A percentile compares a stretch with the other conserved stretches of the same genome.
phyloP scores from a whole-genome alignment of 257 asterid species.

The Ocimum tenuiflorum region DNA sequence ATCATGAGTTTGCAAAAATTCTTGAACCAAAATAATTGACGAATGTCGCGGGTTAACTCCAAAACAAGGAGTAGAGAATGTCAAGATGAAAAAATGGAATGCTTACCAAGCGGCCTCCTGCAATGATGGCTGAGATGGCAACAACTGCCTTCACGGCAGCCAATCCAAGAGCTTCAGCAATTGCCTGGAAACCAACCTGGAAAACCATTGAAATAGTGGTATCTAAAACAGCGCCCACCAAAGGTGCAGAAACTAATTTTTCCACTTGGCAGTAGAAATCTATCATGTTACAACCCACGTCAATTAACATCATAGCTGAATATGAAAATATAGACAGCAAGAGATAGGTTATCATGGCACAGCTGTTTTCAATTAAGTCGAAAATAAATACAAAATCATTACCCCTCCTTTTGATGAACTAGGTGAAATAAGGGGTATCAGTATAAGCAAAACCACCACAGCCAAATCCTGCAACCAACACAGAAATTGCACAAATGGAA shows the following conservation, averaged over 20 bases:
- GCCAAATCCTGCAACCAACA: conserved; percentile 73
- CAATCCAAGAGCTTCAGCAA: conserved; percentile 97
- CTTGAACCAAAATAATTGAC: conserved; percentile 1
- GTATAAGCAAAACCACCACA: conserved; percentile 96
- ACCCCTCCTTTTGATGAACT: conserved; percentile 99
- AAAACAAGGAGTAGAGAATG: no score
- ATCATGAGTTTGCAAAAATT: neutral
- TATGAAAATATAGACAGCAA: conserved; percentile 7
- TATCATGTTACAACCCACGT: conserved; percentile 10
- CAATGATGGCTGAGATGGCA: conserved; percentile 95
- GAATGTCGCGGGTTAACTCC: conserved; percentile 12
- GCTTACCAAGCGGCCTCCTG: conserved; percentile 91
- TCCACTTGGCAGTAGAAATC: conserved; percentile 4
- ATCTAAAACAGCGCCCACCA: conserved; percentile 16
- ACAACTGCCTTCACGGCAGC: conserved; percentile 98
- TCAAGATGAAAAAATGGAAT: conserved; percentile 11
- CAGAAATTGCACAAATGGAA: conserved; percentile 16
- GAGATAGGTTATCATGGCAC: conserved; percentile 4
- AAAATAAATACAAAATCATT: conserved; percentile 14
- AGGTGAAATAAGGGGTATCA: conserved; percentile 96
- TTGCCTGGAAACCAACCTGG: conserved; percentile 92
- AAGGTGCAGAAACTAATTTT: conserved; percentile 5
- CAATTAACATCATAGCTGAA: conserved; percentile 7
- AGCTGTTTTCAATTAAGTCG: neutral
- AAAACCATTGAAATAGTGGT: conserved; percentile 16